Evolutionary conservation across 805 yeast genomes (phyloP).

Genomic region (Lachancea waltii): DNA sequence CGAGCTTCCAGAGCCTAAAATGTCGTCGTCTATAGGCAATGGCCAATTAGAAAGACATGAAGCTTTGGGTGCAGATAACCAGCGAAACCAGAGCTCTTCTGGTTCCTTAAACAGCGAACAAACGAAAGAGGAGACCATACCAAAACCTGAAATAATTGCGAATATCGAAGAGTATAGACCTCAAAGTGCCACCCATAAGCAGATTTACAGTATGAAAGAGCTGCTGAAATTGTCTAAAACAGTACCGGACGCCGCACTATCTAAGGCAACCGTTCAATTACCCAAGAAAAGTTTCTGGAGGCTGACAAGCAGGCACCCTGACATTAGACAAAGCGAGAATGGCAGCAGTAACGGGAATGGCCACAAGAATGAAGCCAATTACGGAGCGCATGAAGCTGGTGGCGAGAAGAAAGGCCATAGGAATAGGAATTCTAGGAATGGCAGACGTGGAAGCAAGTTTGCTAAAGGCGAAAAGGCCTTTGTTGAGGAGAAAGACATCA

Average conservation of each 20-base stretch:
- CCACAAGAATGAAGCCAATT: conserved; percentile 7
- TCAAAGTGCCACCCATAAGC: conserved; percentile 12
- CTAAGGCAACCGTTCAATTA: conserved; percentile 33
- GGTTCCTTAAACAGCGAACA: not conserved
- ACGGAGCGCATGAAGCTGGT: conserved; percentile 7
- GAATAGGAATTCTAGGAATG: conserved; percentile 13
- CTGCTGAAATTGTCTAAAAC: conserved; percentile 16
- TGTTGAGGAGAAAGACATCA: conserved; percentile 22
- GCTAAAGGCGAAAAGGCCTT: conserved; percentile 12
- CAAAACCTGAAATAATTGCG: not conserved
- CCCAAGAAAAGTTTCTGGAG: conserved; percentile 49
- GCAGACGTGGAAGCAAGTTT: conserved; percentile 14
- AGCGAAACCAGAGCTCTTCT: too few species aligned
- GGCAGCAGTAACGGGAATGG: conserved; percentile 3
- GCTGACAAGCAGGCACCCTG: conserved; percentile 28
- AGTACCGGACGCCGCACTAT: conserved; percentile 24
- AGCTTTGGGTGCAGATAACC: too few species aligned
- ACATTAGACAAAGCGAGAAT: conserved; percentile 8
- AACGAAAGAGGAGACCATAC: not conserved
- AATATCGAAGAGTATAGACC: conserved; percentile 11
- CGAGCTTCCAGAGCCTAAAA: not conserved
- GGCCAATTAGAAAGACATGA: too few species aligned
- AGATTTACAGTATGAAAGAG: conserved; percentile 28
- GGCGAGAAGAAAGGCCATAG: conserved; percentile 14
- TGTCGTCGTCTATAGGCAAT: not conserved